Conservation (phyloP, 2,329 filamentous ascomycete species). For the Emydomyces testavorans region DNA sequence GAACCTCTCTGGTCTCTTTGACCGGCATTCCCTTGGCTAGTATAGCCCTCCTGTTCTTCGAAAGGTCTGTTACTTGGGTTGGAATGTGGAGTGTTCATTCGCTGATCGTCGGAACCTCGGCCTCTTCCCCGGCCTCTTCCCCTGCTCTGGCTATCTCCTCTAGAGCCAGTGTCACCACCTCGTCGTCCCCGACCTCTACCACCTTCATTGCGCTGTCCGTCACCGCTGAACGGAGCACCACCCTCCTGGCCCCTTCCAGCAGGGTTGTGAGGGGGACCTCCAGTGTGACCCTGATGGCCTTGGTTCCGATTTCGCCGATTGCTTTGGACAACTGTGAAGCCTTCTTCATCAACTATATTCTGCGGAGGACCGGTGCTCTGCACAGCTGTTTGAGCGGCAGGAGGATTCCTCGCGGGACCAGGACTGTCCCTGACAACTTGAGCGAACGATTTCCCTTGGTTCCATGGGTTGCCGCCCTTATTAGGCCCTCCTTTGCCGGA, state of each 20-base stretch:
- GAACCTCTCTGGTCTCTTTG: neutral
- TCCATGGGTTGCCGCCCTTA: neutral
- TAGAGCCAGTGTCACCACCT: constrained; percentile 19
- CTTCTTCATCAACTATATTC: neutral
- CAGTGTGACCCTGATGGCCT: neutral
- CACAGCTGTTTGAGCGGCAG: neutral
- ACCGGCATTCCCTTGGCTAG: too few species aligned
- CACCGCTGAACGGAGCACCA: neutral
- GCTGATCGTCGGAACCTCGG: constrained; percentile 7
- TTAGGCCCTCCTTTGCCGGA: constrained; percentile 2
- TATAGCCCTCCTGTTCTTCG: neutral
- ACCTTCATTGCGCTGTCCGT: neutral
- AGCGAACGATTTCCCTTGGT: neutral
- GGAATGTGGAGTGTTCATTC: neutral
- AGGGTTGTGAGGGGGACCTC: neutral
- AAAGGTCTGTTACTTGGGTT: neutral
- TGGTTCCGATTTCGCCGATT: neutral
- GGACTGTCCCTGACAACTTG: neutral
- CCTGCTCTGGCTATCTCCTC: constrained; percentile 13
- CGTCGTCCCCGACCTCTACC: constrained; percentile 10
- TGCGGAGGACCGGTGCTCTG: neutral
- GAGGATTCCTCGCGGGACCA: neutral
- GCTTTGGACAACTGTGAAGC: neutral
- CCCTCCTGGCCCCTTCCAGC: neutral
- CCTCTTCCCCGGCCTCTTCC: constrained; percentile 20